Evolutionary conservation across 345 rosid species (phyloP), one percentile per base, ranked within the genome.

Genomic region (Pseudoturritis turrita): DNA sequence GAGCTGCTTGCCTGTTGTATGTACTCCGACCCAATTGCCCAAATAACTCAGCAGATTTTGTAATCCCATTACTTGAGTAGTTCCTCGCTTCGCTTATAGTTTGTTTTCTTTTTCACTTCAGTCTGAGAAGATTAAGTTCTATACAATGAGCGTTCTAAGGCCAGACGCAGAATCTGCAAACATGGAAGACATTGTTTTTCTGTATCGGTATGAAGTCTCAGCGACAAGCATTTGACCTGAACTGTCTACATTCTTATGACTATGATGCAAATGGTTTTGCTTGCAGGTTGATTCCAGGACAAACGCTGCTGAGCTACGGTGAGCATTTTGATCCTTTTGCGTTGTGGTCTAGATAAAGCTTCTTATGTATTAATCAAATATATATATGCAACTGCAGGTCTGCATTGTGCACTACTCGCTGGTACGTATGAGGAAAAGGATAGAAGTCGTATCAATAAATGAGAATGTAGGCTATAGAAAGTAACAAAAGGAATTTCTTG

Each of bases 81-180:
- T 10, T 21, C 56, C 22, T 40, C 5, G 33, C 40, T 54, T 40
- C 36, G 6, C n/a, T 51, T 25, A 9, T 25, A 14, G 18, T 28
- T 53, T 5, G 2, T 4, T 49, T 19, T 12, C 9, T 12, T 21
- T 21, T 46, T 29, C 12, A 39, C 81, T 75, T 64, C 84, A 94
- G 98, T 85, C 92, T 13, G 86, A 89, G 84, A 87, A 75, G 81
- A 79, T 94, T 53, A 87, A 77, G 46, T 91, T 88, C 79, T 87
- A 88, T 81, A 91, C 95, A 56, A 94, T 94, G 97, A 91, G 98
- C 59, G 89, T 94, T 83, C 75, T 94, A 67, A 81, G 86, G 74
- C 94, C 98, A 22, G 88, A 89, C 35, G 76, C 83, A 47, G 78
- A 80, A 57, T 74, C 82, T 47, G 59, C 82, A 50, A 79, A 80